A percentile compares a stretch with the other conserved stretches of the same genome.
These are phyloP conservation scores for Termitomyces sp. DNA, from an alignment of 768 basidiomycete species.

Conservation along the genomic window DNA sequence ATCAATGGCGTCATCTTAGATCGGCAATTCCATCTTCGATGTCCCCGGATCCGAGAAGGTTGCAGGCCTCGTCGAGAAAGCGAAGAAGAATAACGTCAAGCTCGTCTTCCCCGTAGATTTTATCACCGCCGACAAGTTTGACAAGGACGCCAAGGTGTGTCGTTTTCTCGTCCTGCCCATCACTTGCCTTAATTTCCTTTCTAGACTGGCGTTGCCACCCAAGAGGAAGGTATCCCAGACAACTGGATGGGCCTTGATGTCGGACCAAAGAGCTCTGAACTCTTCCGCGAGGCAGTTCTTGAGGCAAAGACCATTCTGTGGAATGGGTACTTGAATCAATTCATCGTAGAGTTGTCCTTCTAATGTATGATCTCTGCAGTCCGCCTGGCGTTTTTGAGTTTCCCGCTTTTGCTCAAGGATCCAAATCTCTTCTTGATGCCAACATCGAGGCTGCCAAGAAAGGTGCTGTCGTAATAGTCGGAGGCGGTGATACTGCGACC, in stretches of 20 bases:
- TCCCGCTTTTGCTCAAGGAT: conserved; percentile 83
- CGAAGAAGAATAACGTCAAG: conserved; percentile 86
- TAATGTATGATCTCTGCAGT: conserved; percentile 31
- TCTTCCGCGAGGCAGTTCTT: conserved; percentile 75
- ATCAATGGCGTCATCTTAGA: conserved; percentile 38
- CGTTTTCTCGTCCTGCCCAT: not conserved
- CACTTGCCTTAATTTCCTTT: not conserved
- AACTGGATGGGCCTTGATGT: conserved; percentile 95
- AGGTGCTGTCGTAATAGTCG: conserved; percentile 91
- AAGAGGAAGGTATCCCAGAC: conserved; percentile 81
- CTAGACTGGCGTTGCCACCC: conserved; percentile 72
- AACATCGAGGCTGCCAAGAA: conserved; percentile 80
- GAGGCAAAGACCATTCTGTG: conserved; percentile 95
- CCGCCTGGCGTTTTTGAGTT: conserved; percentile 99
- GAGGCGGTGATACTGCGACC: conserved; percentile 96
- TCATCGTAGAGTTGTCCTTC: not conserved
- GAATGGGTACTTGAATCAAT: conserved; percentile 62
- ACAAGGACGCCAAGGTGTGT: conserved; percentile 79
- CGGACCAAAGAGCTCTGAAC: conserved; percentile 75
- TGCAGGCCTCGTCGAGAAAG: conserved; percentile 77
- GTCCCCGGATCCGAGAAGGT: conserved; percentile 86
- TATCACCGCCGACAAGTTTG: conserved; percentile 92
- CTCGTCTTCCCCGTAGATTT: conserved; percentile 95
- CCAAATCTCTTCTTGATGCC: conserved; percentile 77
- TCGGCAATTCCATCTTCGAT: conserved; percentile 94